Evolutionary conservation across 768 basidiomycete genomes (phyloP).

Genomic region (Thelephora aurantiotincta): DNA sequence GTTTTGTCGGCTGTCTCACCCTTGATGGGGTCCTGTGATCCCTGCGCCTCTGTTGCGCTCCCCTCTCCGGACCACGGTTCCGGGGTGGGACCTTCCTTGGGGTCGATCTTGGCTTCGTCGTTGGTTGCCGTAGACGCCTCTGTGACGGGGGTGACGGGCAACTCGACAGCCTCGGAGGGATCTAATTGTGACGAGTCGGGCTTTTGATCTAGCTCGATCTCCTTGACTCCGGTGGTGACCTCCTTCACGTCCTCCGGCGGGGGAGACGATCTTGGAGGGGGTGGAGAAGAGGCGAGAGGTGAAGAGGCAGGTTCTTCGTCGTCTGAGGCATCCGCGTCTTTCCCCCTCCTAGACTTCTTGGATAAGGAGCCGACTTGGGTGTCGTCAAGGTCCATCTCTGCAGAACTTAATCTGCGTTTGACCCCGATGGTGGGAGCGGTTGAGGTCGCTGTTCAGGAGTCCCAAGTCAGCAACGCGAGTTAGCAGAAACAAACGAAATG

Average conservation of each 20-base stretch:
- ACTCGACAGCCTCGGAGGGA: no score
- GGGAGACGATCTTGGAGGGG: constrained; percentile 21
- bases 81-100: no score
- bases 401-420: constrained; percentile 50
- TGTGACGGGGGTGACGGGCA: no score
- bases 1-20: no score
- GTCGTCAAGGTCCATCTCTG: constrained; percentile 24
- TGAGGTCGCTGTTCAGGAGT: constrained; percentile 45
- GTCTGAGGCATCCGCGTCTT: constrained; percentile 18
- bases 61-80: no score
- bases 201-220: constrained; percentile 39
- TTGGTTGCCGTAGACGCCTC: no score
- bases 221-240: constrained; percentile 55
- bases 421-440: constrained; percentile 55
- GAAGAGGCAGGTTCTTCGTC: constrained; percentile 7
- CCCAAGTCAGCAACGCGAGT: neutral
- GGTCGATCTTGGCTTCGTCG: no score
- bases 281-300: constrained; percentile 9
- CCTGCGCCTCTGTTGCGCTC: no score
- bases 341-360: constrained; percentile 30
- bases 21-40: no score
- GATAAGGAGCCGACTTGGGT: constrained; percentile 18
- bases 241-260: constrained; percentile 43
- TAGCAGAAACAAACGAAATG: constrained; percentile 1
- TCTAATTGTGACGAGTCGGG: no score